Evolutionary conservation across 169 alveolate species (phyloP).

Genomic region (Plasmodium gallinaceum): DNA sequence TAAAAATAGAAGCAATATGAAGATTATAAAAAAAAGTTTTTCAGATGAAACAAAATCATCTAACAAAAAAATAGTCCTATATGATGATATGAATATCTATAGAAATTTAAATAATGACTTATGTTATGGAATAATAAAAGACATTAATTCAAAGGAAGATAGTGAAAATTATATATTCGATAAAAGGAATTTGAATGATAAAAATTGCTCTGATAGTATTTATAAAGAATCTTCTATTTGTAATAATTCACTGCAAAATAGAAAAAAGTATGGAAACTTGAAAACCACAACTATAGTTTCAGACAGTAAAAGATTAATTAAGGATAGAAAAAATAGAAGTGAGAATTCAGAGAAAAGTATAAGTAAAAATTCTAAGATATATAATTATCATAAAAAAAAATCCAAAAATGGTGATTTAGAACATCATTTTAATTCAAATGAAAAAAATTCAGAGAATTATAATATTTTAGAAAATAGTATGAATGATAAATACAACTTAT

Average conservation of each 20-base stretch:
- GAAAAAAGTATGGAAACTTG: conserved; percentile 14
- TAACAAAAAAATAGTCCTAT: neutral
- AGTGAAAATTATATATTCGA: neutral
- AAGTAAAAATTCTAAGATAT: neutral
- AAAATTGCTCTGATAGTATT: neutral
- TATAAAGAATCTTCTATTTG: neutral
- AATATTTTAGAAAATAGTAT: neutral
- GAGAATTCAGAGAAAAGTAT: neutral
- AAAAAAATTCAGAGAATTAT: no score
- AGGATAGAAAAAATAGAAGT: neutral
- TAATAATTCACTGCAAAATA: neutral
- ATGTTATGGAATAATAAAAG: neutral
- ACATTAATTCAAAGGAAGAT: neutral
- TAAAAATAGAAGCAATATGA: neutral
- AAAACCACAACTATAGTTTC: conserved; percentile 46
- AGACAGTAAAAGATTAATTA: conserved; percentile 8
- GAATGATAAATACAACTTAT: neutral
- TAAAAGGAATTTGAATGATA: neutral
- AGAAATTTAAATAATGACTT: neutral
- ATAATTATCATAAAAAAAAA: neutral
- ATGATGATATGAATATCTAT: neutral
- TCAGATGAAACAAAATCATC: no score
- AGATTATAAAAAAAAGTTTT: no score
- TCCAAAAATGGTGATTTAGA: no score
- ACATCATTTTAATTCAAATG: no score